Evolutionary conservation across 169 alveolate genomes (phyloP).

Genomic region (Plasmodium sp.): DNA sequence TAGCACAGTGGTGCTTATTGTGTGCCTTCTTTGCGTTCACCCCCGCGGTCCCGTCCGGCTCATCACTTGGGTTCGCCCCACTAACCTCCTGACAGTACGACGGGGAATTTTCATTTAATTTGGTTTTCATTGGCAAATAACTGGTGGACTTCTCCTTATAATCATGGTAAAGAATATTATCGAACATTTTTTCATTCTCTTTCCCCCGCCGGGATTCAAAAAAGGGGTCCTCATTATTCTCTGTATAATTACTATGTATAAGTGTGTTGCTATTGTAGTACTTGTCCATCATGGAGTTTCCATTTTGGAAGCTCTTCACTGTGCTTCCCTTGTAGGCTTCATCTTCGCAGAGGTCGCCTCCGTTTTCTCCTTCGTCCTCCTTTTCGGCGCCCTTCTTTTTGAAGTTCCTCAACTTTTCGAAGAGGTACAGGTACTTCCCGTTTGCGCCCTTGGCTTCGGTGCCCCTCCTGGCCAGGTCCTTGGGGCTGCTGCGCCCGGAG

Average conservation of each 20-base stretch:
- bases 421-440: not conserved
- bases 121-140: conserved; percentile 2
- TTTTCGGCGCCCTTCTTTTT: not conserved
- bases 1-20: not conserved
- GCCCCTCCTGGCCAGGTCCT: not conserved
- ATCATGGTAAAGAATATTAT: conserved; percentile 25
- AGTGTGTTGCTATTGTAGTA: conserved; percentile 7
- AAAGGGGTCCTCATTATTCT: conserved; percentile 10
- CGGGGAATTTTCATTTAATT: not conserved
- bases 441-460: not conserved
- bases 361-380: not conserved
- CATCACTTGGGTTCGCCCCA: not conserved
- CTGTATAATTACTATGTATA: not conserved
- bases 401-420: conserved; percentile 7
- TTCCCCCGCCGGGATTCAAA: not conserved
- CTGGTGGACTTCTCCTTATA: not conserved
- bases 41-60: not conserved
- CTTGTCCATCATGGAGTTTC: conserved; percentile 1
- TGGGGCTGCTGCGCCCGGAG: not conserved
- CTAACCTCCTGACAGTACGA: not conserved
- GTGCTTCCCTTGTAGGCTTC: not conserved
- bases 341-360: not conserved
- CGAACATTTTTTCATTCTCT: conserved; percentile 3
- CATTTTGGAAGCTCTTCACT: conserved; percentile 5
- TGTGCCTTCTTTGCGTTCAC: not conserved